These are phyloP conservation scores for Penicillium sp. DNA, from an alignment of 2,329 filamentous ascomycete genomes.

Conservation along the genomic window DNA sequence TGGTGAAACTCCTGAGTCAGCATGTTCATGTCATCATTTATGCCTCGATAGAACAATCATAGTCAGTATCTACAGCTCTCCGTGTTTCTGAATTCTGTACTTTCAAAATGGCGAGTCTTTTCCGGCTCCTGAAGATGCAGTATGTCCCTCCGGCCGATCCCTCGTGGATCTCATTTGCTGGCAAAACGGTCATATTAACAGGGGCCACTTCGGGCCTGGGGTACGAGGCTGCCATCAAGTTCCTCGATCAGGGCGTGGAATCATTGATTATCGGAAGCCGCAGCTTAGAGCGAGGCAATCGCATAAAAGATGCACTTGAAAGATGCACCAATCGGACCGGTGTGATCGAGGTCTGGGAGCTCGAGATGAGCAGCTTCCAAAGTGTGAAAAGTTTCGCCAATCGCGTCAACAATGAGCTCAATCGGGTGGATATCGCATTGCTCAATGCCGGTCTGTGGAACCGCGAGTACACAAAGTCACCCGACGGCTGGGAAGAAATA, in stretches of 20 bases:
- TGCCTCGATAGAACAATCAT: too few relatives aligned
- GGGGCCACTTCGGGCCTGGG: slow-evolving; percentile 51
- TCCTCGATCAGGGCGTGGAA: slow-evolving; percentile 40
- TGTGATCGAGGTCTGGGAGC: slow-evolving; percentile 42
- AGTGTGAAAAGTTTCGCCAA: slow-evolving; percentile 43
- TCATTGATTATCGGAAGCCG: slow-evolving; percentile 47
- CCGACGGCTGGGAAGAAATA: slow-evolving; percentile 49
- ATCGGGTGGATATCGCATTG: slow-evolving; percentile 43
- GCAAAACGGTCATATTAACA: slow-evolving; percentile 47
- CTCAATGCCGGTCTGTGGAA: slow-evolving; percentile 46
- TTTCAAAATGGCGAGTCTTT: slow-evolving; percentile 26
- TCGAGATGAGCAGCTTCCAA: slow-evolving; percentile 46
- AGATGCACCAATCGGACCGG: slow-evolving; percentile 26
- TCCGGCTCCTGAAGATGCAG: slow-evolving; percentile 30
- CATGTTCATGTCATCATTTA: slow-evolving; percentile 2
- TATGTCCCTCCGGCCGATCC: slow-evolving; percentile 36
- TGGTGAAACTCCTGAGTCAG: slow-evolving; percentile 1
- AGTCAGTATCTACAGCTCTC: not conserved
- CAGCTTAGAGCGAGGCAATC: slow-evolving; percentile 40
- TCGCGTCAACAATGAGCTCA: slow-evolving; percentile 34
- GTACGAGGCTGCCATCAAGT: slow-evolving; percentile 47
- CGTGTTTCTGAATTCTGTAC: not conserved
- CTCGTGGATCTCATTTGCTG: slow-evolving; percentile 36
- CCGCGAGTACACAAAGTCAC: slow-evolving; percentile 32
- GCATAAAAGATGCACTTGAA: slow-evolving; percentile 39